phyloP scores from a whole-genome alignment of 1,284 basidiomycete species.

The Trametes hirsuta region DNA sequence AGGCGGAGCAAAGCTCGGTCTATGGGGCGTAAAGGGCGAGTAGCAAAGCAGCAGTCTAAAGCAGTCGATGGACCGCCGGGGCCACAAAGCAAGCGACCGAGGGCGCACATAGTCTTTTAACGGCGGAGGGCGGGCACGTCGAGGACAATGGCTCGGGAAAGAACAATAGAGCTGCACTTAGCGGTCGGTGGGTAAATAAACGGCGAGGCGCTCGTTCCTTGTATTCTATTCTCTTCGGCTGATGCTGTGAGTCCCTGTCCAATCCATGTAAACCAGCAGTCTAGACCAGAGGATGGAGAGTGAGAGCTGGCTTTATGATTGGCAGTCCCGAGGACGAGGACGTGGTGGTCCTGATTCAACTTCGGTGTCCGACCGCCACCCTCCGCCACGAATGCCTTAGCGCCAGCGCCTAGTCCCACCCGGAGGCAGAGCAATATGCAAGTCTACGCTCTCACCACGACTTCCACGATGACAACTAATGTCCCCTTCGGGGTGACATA shows the following conservation, averaged over 20 bases:
- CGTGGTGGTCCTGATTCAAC: neutral
- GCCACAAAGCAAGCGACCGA: constrained; percentile 22
- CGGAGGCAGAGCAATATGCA: constrained; percentile 10
- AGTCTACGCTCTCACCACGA: neutral
- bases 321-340: neutral
- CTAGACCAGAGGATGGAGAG: too few relatives aligned
- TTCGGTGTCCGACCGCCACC: neutral
- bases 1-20: constrained; percentile 10
- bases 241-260: constrained; percentile 1
- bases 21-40: constrained; percentile 8
- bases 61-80: constrained; percentile 31
- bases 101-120: constrained; percentile 18
- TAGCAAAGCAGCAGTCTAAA: constrained; percentile 18
- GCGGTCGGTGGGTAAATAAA: constrained; percentile 14
- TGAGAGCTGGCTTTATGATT: neutral
- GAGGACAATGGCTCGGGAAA: constrained; percentile 26
- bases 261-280: neutral
- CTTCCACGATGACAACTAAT: neutral
- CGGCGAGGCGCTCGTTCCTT: constrained; percentile 4
- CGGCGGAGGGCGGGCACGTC: constrained; percentile 10
- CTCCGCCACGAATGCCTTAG: neutral
- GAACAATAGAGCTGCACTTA: constrained; percentile 21
- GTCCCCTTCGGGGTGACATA: constrained; percentile 27
- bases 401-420: neutral
- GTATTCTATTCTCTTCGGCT: neutral